Evolutionary conservation across 805 yeast species (phyloP).

Genomic region (Pichia paraexigua): DNA sequence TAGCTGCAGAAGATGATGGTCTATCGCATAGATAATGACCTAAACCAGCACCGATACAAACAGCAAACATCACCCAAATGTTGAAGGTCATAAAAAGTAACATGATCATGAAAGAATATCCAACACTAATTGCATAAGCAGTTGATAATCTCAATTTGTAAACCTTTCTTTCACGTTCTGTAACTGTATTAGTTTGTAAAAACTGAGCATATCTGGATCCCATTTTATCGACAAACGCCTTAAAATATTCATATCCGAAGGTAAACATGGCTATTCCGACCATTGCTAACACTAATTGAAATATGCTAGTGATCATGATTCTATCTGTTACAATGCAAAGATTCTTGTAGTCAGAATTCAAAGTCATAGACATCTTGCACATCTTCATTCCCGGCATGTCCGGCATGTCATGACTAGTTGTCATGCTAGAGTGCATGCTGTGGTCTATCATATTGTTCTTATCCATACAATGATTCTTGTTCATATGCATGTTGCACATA

Average conservation of each 20-base stretch:
- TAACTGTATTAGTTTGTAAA: conserved; percentile 3
- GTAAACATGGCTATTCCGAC: conserved; percentile 26
- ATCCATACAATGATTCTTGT: neutral
- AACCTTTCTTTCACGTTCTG: conserved; percentile 14
- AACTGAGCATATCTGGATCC: conserved; percentile 14
- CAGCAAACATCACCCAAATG: conserved; percentile 39
- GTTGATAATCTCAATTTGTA: conserved; percentile 25
- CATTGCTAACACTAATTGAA: conserved; percentile 29
- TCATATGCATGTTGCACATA: neutral
- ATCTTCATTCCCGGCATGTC: conserved; percentile 18
- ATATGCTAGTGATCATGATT: conserved; percentile 32
- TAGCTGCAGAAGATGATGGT: conserved; percentile 11
- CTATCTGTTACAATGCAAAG: conserved; percentile 34
- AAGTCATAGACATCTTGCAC: conserved; percentile 34
- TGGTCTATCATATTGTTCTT: conserved; percentile 3
- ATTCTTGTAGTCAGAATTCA: conserved; percentile 37
- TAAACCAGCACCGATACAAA: conserved; percentile 33
- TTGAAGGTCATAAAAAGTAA: conserved; percentile 42
- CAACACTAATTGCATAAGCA: conserved; percentile 34
- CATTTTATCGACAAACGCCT: conserved; percentile 20
- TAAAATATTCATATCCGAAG: conserved; percentile 31
- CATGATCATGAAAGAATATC: conserved; percentile 39
- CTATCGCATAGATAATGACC: conserved; percentile 30
- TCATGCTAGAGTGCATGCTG: conserved; percentile 6
- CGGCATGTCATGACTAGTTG: conserved; percentile 12